Conservation (phyloP, 2,329 filamentous ascomycete genomes). For the Cladosporium velox region DNA sequence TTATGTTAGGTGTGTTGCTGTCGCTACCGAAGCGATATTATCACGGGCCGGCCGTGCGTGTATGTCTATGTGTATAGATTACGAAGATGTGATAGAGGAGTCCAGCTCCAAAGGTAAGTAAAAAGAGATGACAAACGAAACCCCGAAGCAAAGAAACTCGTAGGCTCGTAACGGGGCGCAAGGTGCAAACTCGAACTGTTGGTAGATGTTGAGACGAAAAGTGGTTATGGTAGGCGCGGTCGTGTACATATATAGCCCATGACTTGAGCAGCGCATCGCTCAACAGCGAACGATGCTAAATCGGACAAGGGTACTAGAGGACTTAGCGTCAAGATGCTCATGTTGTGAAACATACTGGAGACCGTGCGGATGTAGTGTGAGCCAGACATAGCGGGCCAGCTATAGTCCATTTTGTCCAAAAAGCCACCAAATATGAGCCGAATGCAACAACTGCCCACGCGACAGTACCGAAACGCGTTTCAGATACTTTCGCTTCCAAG, state of each 20-base stretch:
- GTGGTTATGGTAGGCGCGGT: conserved; percentile 23
- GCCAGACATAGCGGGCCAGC: conserved; percentile 14
- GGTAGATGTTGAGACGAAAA: conserved; percentile 26
- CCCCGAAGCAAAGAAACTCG: conserved; percentile 41
- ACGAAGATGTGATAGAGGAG: conserved; percentile 34
- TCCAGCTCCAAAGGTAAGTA: conserved; percentile 47
- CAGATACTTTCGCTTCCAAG: neutral
- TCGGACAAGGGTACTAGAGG: conserved; percentile 9
- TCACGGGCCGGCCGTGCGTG: conserved; percentile 20
- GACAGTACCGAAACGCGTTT: conserved; percentile 11
- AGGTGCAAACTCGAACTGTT: conserved; percentile 29
- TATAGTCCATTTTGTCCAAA: neutral
- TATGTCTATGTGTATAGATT: conserved; percentile 25
- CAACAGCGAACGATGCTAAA: conserved; percentile 21
- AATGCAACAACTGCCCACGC: neutral
- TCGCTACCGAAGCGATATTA: conserved; percentile 41
- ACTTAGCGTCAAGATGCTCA: conserved; percentile 14
- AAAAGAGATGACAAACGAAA: conserved; percentile 37
- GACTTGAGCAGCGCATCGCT: conserved; percentile 6
- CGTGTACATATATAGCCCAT: conserved; percentile 17
- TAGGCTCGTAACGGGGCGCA: conserved; percentile 38
- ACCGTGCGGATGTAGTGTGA: conserved; percentile 19
- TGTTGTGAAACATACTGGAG: conserved; percentile 18
- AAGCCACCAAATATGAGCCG: neutral
- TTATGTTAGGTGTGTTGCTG: conserved; percentile 29